Base-by-base conservation (phyloP, 495 filamentous ascomycete genomes). In the Chaetomium tenue region DNA sequence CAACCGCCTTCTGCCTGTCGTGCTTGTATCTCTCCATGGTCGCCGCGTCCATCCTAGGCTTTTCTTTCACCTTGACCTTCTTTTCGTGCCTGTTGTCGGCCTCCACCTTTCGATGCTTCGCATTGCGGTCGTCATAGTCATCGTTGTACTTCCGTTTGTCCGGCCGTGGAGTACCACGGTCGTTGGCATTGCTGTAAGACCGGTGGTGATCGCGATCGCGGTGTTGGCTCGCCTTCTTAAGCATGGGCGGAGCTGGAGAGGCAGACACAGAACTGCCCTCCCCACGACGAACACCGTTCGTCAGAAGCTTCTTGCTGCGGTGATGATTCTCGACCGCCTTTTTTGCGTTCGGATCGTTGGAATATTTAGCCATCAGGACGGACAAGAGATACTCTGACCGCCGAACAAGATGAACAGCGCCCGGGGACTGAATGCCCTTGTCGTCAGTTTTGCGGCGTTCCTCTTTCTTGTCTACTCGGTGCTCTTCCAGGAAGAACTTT, bases 401-500 rank as follows among this genome's bases (percentile, higher is more conserved):
- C 22, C 94, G 91, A 57, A 98, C 94, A 44, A 99, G 86, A 71
- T 99, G 94, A 39, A 98, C 94, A 54, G 94, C 93, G 3, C 93
- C 94, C 12, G 94, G 94, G 4, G 94, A 93, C 70, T 97, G 96
- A 2, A 91, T 89, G 20, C 86, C 82, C 69, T 90, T 90, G 59
- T 87, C 85, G 15, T 94, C 91, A 1, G 79, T 85, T 67, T 91
- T 91, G 64, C 81, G 83, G 20, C 94, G 89, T 68, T 97, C 91
- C 66, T 92, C 93, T 70, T 98, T 98, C 75, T 95, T 90, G 72
- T 93, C 95, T 25, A 97, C 93, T n/a, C 93, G 89, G 72, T 97
- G 93, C 71, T 99, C 94, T 73, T 99, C 94, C 7, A 99, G 74
- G 79, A 95, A 99, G 73, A 98, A 92, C 72, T 97, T 98, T 66